Percentiles rank a stretch among this genome's conserved stretches.
Evolutionary conservation across 2,329 filamentous ascomycete species (phyloP).

Genomic region (Penicillium concentricum): DNA sequence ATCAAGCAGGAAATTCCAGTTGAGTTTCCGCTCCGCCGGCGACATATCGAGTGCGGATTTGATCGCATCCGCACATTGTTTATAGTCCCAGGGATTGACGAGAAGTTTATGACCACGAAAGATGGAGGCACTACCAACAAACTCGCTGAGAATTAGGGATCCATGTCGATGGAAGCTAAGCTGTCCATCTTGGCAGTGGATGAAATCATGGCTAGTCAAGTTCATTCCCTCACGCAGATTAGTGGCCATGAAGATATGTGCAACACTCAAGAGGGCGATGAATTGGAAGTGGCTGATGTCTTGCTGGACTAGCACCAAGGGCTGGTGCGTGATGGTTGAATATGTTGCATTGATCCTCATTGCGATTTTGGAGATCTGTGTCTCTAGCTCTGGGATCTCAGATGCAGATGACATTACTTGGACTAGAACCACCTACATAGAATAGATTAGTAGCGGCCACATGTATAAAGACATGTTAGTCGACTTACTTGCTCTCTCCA

Average conservation of each 20-base stretch:
- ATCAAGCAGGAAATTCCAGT: constrained; percentile 72
- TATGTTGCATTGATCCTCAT: constrained; percentile 87
- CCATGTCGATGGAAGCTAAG: constrained; percentile 72
- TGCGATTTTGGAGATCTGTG: constrained; percentile 86
- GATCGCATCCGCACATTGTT: constrained; percentile 80
- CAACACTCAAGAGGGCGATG: constrained; percentile 81
- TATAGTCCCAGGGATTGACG: constrained; percentile 94
- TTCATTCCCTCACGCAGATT: constrained; percentile 97
- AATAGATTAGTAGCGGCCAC: background rate
- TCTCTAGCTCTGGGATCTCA: constrained; percentile 79
- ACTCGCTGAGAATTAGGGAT: constrained; percentile 87
- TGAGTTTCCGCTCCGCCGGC: constrained; percentile 66
- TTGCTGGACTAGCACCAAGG: constrained; percentile 86
- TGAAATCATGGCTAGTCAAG: constrained; percentile 85
- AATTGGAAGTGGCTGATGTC: constrained; percentile 92
- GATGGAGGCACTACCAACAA: constrained; percentile 84
- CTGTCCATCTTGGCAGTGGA: constrained; percentile 85
- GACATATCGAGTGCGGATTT: constrained; percentile 78
- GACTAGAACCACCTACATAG: constrained; percentile 70
- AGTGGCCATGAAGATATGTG: constrained; percentile 88
- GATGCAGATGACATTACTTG: constrained; percentile 88
- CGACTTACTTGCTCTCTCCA: constrained; percentile 68
- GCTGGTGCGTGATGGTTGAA: constrained; percentile 85
- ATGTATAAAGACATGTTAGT: background rate
- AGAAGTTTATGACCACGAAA: constrained; percentile 76